Base-by-base conservation (phyloP, 139 green algal species). In the Penium margaritaceum region DNA sequence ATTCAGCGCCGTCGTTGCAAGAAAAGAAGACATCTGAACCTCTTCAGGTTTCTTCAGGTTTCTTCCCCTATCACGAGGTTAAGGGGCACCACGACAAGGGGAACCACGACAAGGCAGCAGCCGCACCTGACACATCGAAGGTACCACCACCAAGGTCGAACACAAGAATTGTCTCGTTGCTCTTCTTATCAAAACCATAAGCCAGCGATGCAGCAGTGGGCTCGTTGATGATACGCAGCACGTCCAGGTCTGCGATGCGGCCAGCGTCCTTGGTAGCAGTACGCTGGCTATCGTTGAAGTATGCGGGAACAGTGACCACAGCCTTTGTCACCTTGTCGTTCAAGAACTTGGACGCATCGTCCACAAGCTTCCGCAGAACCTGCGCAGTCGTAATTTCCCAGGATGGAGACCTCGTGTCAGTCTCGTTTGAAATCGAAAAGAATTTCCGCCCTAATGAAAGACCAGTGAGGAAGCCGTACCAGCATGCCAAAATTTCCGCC, bases 201-300 rank as follows among this genome's bases (percentile, higher is more conserved):
- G 95, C 95, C 61, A 99, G 85, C 0, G 95, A 96, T 1, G 95
- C 95, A 17, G 95, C 94, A 1, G 94, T 98, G 46, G 95, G 95
- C 90, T 99, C 95, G 80, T 98, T 98, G 85, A 99, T 97, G 87
- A 99, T 98, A 66, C 94, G 89, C 79, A 99, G 90, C 41, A 98
- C 94, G 46, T 98, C 93, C 24, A 99, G 70, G 62, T 95, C 95
- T 24, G 91, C 95, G 76, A 98, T 99, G 67, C 88, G 89, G 32
- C 93, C 90, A 33, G 90, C 90, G 61, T 94, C 89, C 85, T 95
- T 94, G 37, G 90, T 95, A 2, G 90, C 91, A 85, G 97, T 92
- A 67, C 95, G 84, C 85, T 98, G 93, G 12, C 78, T 89, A 81
- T 99, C 95, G 81, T 98, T 98, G 90, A 99, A 99, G 88, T 99